A percentile compares a stretch with the other conserved stretches of the same genome.
phyloP scores from a whole-genome alignment of 2,329 filamentous ascomycete species.

The Beauveria australis region DNA sequence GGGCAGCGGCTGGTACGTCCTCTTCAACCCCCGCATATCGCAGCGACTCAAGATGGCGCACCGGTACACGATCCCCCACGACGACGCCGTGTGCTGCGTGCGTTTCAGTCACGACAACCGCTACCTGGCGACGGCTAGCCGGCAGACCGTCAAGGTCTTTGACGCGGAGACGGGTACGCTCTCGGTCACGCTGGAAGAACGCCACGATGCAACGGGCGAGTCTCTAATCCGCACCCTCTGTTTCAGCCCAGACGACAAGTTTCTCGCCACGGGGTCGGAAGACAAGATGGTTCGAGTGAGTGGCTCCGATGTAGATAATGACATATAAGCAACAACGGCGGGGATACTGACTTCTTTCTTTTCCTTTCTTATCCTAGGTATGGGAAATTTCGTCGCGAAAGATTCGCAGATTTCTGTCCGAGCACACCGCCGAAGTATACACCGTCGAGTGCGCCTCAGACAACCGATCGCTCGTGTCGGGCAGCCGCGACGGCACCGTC shows the following conservation, averaged over 20 bases:
- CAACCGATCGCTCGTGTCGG: conserved; percentile 87
- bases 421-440: conserved; percentile 97
- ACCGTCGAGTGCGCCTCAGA: conserved; percentile 91
- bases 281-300: conserved; percentile 92
- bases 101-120: conserved; percentile 93
- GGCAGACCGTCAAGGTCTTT: conserved; percentile 95
- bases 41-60: conserved; percentile 87
- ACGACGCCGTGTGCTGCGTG: conserved; percentile 96
- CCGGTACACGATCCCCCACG: conserved; percentile 83
- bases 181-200: conserved; percentile 83
- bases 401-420: conserved; percentile 85
- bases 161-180: conserved; percentile 82
- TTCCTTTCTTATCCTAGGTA: conserved; percentile 46
- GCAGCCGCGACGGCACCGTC: conserved; percentile 88
- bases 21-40: conserved; percentile 88
- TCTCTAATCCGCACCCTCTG: conserved; percentile 96
- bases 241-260: conserved; percentile 93
- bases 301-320: conserved; percentile 11
- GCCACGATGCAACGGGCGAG: conserved; percentile 70
- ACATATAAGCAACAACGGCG: not conserved
- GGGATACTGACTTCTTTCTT: not conserved
- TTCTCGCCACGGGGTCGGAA: conserved; percentile 89
- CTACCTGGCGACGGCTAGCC: conserved; percentile 93
- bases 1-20: conserved; percentile 86
- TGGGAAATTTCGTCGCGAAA: conserved; percentile 82